phyloP scores from a whole-genome alignment of 2,329 filamentous ascomycete species.

The Aureobasidium uvarum region DNA sequence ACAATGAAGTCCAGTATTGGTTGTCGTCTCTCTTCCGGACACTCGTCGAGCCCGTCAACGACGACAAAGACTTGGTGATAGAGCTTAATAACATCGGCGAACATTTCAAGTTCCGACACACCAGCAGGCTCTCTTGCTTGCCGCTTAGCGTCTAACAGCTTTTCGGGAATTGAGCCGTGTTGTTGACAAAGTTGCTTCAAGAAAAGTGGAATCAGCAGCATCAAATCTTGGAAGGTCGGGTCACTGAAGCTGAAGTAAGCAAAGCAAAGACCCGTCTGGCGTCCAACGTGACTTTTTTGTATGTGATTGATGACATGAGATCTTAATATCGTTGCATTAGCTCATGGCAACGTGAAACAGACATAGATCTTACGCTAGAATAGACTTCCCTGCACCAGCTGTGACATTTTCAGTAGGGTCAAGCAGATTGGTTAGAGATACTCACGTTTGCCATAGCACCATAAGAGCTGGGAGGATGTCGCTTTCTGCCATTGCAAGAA shows the following conservation, averaged over 20 bases:
- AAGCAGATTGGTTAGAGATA: background rate
- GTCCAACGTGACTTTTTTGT: background rate
- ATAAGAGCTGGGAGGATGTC: background rate
- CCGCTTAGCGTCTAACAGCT: background rate
- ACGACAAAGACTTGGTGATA: background rate
- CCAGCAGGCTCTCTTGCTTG: background rate
- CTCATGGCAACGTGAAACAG: background rate
- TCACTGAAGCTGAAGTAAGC: background rate
- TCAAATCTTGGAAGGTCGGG: background rate
- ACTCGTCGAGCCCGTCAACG: background rate
- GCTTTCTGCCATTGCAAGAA: background rate
- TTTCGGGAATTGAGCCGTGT: background rate
- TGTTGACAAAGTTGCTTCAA: background rate
- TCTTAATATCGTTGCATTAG: background rate
- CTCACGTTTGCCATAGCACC: slow-evolving; percentile 12
- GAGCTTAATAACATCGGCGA: background rate
- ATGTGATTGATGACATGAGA: background rate
- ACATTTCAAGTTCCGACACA: background rate
- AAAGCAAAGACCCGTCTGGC: background rate
- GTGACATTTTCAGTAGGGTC: background rate
- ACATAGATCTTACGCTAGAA: background rate
- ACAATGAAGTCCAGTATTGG: slow-evolving; percentile 3
- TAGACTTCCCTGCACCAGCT: slow-evolving; percentile 2
- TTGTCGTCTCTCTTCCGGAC: background rate
- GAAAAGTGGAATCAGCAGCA: background rate